These are phyloP conservation scores for Boletus rufocinnamomeus DNA, from an alignment of 768 basidiomycete species.

Conservation along the genomic window DNA sequence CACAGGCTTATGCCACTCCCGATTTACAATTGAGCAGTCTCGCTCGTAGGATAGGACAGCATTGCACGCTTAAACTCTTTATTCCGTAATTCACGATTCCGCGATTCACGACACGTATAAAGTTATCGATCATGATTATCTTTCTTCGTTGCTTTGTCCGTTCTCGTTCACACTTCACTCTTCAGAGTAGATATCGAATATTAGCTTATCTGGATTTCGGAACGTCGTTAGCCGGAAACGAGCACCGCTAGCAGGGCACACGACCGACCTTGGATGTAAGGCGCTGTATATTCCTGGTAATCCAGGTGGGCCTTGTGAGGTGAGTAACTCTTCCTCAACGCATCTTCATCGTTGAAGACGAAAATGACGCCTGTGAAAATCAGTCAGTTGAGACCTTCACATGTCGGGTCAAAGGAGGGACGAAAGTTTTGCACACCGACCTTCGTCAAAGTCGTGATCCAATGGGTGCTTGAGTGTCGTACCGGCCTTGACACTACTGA, in stretches of 20 bases:
- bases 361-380: conserved; percentile 23
- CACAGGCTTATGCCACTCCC: conserved; percentile 65
- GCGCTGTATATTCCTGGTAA: conserved; percentile 4
- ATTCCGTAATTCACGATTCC: conserved; percentile 12
- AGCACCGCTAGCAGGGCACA: neutral
- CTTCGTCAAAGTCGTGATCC: conserved; percentile 27
- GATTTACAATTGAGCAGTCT: conserved; percentile 57
- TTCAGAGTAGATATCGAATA: conserved; percentile 25
- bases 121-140: neutral
- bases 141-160: neutral
- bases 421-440: conserved; percentile 6
- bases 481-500: conserved; percentile 17
- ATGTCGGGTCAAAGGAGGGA: neutral
- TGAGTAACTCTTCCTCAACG: conserved; percentile 12
- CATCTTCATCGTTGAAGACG: conserved; percentile 22
- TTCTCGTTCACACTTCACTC: conserved; percentile 16
- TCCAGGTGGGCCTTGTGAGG: conserved; percentile 20
- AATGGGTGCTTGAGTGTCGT: conserved; percentile 19
- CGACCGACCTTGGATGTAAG: conserved; percentile 23
- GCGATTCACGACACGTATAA: conserved; percentile 7
- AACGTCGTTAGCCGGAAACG: neutral
- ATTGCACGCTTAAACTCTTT: neutral
- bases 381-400: neutral
- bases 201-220: conserved; percentile 17
- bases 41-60: neutral